Base-by-base conservation (phyloP, 495 filamentous ascomycete species). In the Achaetomiella virescens region DNA sequence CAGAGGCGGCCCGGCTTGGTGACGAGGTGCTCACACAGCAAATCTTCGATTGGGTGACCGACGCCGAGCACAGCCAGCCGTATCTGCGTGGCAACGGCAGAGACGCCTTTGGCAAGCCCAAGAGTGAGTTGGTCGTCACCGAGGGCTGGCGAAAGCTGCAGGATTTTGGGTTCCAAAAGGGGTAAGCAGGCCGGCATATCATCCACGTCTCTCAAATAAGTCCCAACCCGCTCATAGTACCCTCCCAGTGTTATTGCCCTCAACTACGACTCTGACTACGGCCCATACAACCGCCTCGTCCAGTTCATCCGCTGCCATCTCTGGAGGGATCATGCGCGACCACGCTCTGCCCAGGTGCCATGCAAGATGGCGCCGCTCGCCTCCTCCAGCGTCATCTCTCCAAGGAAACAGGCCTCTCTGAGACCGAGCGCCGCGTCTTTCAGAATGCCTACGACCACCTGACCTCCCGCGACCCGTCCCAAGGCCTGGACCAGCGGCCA, bases 401-500 rank as follows among this genome's bases (percentile, higher is more conserved):
- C 40, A 55, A 54, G 10, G 14, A 45, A 14, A 5, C n/a, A 5
- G 33, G 25, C 14, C 55, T 73, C 14, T 65, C 68, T 14, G 38
- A 47, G 0, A 46, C 31, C 0, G 53, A 65, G 36, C 70, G 54
- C 17, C 55, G 47, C 14, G 61, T 86, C 47, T 71, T 89, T 64
- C 64, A 78, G 56, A 60, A 69, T 29, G 72, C 81, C 44, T 73
- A 80, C 65, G 58, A 72, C 49, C 70, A 66, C 21, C 63, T 71
- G 10, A 80, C 75, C 24, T 82, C 81, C 5, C 75, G 82, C 7
- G 78, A 87, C 54, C 75, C 84, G 3, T 55, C n/a, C 64, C 8
- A 55, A 70, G n/a, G 77, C 80, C 15, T 90, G 87, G 87, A 90
- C 87, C 5, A 84, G 79, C 29, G 87, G 88, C 0, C 88, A 91